These are phyloP conservation scores for Nicotiana sylvestris DNA, from an alignment of 257 asterid genomes.

Conservation along the genomic window DNA sequence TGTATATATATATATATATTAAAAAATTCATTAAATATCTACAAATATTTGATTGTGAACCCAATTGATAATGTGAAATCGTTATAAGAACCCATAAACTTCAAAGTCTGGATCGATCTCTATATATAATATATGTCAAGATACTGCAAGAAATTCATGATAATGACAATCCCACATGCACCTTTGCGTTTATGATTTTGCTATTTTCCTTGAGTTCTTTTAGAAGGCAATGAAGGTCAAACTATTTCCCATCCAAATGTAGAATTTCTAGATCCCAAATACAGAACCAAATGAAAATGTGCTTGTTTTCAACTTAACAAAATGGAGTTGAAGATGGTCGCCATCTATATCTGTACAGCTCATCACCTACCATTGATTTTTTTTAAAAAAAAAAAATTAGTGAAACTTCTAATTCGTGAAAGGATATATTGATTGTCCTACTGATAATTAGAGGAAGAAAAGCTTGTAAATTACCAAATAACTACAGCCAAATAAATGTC, in stretches of 20 bases:
- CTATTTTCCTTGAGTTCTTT: background rate
- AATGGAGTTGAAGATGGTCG: background rate
- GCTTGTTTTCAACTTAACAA: conserved; percentile 8
- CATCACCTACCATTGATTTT: conserved; percentile 38
- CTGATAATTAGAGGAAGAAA: background rate
- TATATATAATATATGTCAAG: no score
- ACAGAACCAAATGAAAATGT: conserved; percentile 1
- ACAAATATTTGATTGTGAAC: no score
- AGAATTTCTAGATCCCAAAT: conserved; percentile 9
- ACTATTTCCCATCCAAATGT: conserved; percentile 1
- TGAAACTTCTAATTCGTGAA: background rate
- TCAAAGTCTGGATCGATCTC: no score
- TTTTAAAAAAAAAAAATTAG: background rate
- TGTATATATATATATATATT: no score
- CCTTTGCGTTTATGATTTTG: background rate
- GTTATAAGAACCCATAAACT: no score
- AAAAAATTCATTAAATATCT: no score
- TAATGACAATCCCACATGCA: background rate
- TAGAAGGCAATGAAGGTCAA: background rate
- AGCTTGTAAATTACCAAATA: conserved; percentile 16
- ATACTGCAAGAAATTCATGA: background rate
- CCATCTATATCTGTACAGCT: conserved; percentile 8
- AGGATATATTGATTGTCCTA: background rate
- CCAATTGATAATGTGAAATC: no score
- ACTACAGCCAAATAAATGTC: background rate